Evolutionary conservation across 2,329 filamentous ascomycete species (phyloP).

Genomic region (Penicillium sp.): DNA sequence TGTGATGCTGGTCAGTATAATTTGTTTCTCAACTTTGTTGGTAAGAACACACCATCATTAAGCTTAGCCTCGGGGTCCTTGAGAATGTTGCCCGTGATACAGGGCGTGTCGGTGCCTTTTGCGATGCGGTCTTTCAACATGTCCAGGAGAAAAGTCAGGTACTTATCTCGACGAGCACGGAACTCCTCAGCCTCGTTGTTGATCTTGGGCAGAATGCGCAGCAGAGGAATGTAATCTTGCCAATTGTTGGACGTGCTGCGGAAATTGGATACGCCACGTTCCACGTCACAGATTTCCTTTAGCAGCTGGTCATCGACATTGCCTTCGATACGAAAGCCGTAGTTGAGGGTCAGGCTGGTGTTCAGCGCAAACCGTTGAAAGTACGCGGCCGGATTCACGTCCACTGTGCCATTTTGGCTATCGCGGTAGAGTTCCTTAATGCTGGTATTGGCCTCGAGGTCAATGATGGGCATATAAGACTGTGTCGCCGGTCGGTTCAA

Average conservation of each 20-base stretch:
- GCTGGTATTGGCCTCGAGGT: conserved; percentile 66
- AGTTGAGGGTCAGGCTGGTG: conserved; percentile 71
- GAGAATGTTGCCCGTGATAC: conserved; percentile 64
- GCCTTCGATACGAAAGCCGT: conserved; percentile 69
- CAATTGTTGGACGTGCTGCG: conserved; percentile 76
- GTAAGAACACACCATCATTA: conserved; percentile 51
- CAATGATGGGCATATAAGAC: conserved; percentile 76
- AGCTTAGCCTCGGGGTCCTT: conserved; percentile 66
- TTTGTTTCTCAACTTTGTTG: conserved; percentile 15
- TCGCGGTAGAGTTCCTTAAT: conserved; percentile 67
- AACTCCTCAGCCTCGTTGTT: conserved; percentile 61
- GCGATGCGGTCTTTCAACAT: conserved; percentile 58
- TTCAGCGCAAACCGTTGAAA: conserved; percentile 73
- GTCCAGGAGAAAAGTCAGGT: conserved; percentile 55
- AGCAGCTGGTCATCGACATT: conserved; percentile 63
- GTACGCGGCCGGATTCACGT: conserved; percentile 67
- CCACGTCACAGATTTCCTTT: conserved; percentile 68
- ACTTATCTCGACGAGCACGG: conserved; percentile 62
- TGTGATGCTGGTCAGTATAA: conserved; percentile 39
- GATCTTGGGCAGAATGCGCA: conserved; percentile 59
- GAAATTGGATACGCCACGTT: conserved; percentile 70
- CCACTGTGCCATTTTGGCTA: conserved; percentile 55
- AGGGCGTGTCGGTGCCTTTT: conserved; percentile 61
- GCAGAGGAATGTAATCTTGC: conserved; percentile 75
- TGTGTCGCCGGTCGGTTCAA: conserved; percentile 71